phyloP scores from a whole-genome alignment of 345 rosid species.

The Brassica carinata region DNA sequence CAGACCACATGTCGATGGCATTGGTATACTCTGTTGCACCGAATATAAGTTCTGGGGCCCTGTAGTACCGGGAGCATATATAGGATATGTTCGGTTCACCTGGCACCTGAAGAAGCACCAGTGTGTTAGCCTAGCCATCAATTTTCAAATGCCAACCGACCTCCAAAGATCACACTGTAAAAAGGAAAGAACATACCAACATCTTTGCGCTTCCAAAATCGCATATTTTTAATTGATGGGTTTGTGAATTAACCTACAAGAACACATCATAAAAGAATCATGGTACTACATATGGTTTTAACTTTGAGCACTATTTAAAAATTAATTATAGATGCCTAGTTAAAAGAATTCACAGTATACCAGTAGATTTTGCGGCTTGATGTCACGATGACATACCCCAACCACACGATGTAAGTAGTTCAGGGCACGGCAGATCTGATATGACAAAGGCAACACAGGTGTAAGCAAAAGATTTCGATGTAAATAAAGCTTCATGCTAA shows the following conservation, averaged over 20 bases:
- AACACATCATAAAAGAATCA: slow-evolving; percentile 22
- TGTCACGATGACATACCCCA: slow-evolving; percentile 97
- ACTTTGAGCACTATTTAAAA: neutral
- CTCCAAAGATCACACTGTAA: neutral
- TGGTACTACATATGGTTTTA: neutral
- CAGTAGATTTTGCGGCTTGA: slow-evolving; percentile 96
- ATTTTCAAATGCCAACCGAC: slow-evolving; percentile 13
- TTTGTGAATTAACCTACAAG: slow-evolving; percentile 84
- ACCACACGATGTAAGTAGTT: slow-evolving; percentile 87
- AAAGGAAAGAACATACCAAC: slow-evolving; percentile 62
- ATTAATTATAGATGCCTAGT: slow-evolving; percentile 23
- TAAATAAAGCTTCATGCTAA: slow-evolving; percentile 4
- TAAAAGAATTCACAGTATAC: slow-evolving; percentile 44
- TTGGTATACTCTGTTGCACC: slow-evolving; percentile 95
- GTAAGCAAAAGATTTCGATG: slow-evolving; percentile 41
- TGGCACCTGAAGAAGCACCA: slow-evolving; percentile 60
- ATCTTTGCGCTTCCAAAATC: slow-evolving; percentile 99
- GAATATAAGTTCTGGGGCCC: slow-evolving; percentile 99
- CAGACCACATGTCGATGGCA: slow-evolving; percentile 99
- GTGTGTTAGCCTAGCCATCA: slow-evolving; percentile 19
- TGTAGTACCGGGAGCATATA: slow-evolving; percentile 95
- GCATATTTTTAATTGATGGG: slow-evolving; percentile 88
- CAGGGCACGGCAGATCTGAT: slow-evolving; percentile 92
- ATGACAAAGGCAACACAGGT: slow-evolving; percentile 53
- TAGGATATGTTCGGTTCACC: slow-evolving; percentile 98